These are phyloP conservation scores for Cladosporium oxysporum DNA, from an alignment of 2,329 filamentous ascomycete species.

Conservation along the genomic window DNA sequence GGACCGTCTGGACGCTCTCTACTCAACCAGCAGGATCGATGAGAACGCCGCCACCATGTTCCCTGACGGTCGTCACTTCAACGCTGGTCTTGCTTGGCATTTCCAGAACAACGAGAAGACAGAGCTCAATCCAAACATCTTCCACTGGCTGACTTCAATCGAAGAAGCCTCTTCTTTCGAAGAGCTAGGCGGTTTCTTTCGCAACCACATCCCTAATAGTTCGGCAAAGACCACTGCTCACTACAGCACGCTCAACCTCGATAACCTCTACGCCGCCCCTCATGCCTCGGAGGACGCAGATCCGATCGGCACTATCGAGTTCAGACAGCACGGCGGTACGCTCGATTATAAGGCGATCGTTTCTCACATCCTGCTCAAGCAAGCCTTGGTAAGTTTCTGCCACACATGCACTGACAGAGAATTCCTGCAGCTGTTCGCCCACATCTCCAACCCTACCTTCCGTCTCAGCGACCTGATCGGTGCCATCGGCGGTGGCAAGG, in stretches of 20 bases:
- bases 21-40: conserved; percentile 19
- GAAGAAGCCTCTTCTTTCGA: conserved; percentile 11
- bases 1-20: conserved; percentile 24
- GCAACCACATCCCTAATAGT: not conserved
- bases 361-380: conserved; percentile 27
- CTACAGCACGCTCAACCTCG: conserved; percentile 24
- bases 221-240: conserved; percentile 15
- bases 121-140: conserved; percentile 14
- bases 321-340: conserved; percentile 35
- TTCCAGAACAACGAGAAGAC: conserved; percentile 14
- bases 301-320: conserved; percentile 34
- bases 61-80: not conserved
- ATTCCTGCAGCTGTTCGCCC: conserved; percentile 9
- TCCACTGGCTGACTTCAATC: conserved; percentile 25
- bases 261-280: conserved; percentile 23
- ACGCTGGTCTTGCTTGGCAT: conserved; percentile 16
- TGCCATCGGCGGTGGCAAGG: not conserved
- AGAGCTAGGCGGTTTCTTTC: conserved; percentile 18
- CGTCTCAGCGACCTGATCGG: not conserved
- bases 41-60: not conserved
- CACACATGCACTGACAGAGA: not conserved
- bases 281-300: not conserved
- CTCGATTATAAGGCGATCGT: conserved; percentile 29
- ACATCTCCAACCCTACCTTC: not conserved
- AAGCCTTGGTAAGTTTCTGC: conserved; percentile 21